Evolutionary conservation across 2,329 filamentous ascomycete species (phyloP), one percentile per base, ranked within the genome.

Genomic region (Paracorniculantispora psalliotae): DNA sequence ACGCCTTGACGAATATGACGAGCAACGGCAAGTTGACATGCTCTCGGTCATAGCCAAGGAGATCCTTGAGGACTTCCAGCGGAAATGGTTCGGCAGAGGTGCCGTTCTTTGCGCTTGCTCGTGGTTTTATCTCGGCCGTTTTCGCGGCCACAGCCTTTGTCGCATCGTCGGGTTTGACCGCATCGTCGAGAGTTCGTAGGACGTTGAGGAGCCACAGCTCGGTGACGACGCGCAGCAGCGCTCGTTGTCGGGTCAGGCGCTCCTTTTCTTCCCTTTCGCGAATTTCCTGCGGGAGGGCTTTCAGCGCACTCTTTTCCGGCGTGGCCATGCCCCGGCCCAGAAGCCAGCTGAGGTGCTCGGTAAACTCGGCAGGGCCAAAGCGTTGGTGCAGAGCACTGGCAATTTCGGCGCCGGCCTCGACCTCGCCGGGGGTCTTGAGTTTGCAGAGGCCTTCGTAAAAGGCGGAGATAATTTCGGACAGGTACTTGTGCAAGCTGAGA

Each of bases 241-340:
- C 83, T 59, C 94, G 86, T 72, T 99, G 96, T 57, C 94, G 85
- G 33, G 86, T 83, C 43, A 97, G 80, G 6, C 94, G 88, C 61
- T 99, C 94, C 73, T 96, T 96, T 75, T 99, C 94, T 73, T 99
- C 94, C 64, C 91, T 90, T 72, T 99, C 96, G 54, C 90, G 90
- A 30, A 92, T 84, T 66, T 99, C 94, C 37, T 86, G 83, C 6
- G 87, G 77, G 64, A 97, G 79, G 1, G 82, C 81, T 75, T 97
- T 97, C 65, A 97, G 76, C 62, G 81, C 82, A 62, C 86, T 84
- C 76, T 91, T 96, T 71, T 97, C 93, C 5, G 93, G 92, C 13
- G 91, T 94, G 59, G 90, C 91, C 78, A 97, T 83, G 33, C 92
- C 93, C 67, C 93, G 91, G 59, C 92, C 93, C 52, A 97, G 81